Percentiles rank a stretch among this genome's conserved stretches.
Conservation (phyloP, 352 stramenopile species). For the Phytophthora multivora region DNA sequence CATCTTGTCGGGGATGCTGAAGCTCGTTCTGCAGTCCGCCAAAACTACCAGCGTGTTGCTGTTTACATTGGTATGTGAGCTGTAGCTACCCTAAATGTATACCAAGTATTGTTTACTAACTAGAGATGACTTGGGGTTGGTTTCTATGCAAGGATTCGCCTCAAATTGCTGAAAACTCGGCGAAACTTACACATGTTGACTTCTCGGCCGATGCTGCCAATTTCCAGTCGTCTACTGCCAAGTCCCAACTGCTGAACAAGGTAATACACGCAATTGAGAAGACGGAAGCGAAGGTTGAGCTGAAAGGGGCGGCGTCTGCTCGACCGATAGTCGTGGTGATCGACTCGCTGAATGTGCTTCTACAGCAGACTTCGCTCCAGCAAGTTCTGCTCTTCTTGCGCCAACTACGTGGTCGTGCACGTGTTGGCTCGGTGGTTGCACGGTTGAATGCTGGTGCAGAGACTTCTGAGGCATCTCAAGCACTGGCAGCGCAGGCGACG, state of each 20-base stretch:
- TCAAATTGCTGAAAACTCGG: conserved; percentile 14
- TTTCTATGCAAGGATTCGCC: conserved; percentile 33
- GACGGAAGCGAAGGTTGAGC: conserved; percentile 10
- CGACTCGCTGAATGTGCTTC: conserved; percentile 68
- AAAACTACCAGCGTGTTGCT: conserved; percentile 45
- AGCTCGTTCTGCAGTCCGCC: conserved; percentile 22
- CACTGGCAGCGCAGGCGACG: conserved; percentile 51
- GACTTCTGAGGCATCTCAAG: conserved; percentile 13
- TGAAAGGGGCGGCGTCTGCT: conserved; percentile 10
- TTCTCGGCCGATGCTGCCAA: conserved; percentile 41
- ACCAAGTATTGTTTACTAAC: not conserved
- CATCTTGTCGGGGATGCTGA: conserved; percentile 54
- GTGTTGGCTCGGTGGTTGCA: conserved; percentile 50
- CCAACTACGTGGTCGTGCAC: conserved; percentile 30
- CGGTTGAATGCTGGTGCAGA: conserved; percentile 51
- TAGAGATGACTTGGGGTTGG: not conserved
- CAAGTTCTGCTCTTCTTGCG: conserved; percentile 53
- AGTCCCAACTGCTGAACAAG: conserved; percentile 28
- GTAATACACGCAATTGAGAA: conserved; percentile 37
- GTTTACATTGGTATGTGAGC: conserved; percentile 35
- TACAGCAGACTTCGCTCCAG: conserved; percentile 53
- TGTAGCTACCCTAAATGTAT: not conserved
- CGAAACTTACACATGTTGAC: conserved; percentile 52
- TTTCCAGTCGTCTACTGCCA: conserved; percentile 18
- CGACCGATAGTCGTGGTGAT: conserved; percentile 61